These are phyloP conservation scores for Mycena amicta DNA, from an alignment of 768 basidiomycete genomes.

Conservation along the genomic window DNA sequence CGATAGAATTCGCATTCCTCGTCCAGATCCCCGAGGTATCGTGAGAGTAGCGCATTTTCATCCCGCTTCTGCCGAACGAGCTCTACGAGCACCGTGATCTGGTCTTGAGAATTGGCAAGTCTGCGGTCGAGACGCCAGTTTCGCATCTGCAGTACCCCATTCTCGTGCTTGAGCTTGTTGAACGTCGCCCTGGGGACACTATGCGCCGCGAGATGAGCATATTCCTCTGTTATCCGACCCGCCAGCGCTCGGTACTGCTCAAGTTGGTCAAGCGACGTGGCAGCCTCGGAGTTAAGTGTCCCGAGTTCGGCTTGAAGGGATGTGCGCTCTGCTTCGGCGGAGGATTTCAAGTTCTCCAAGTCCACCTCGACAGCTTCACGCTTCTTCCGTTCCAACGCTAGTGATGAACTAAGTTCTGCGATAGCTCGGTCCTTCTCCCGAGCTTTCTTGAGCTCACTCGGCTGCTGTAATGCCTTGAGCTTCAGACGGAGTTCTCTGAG, in stretches of 20 bases:
- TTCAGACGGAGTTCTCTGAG: conserved; percentile 64
- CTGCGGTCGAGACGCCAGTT: conserved; percentile 64
- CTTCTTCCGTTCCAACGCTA: conserved; percentile 52
- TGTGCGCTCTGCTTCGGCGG: conserved; percentile 37
- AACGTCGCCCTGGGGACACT: conserved; percentile 42
- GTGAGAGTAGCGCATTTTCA: conserved; percentile 47
- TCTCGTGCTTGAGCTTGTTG: conserved; percentile 42
- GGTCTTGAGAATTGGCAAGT: conserved; percentile 66
- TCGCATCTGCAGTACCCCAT: conserved; percentile 41
- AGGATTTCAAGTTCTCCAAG: conserved; percentile 47
- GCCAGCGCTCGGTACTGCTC: conserved; percentile 52
- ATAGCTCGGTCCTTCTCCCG: conserved; percentile 56
- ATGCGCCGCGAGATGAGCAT: conserved; percentile 49
- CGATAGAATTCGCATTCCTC: conserved; percentile 36
- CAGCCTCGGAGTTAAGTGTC: conserved; percentile 34
- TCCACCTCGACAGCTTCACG: conserved; percentile 49
- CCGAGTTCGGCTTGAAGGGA: conserved; percentile 40
- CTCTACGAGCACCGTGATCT: conserved; percentile 64
- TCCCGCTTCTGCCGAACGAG: conserved; percentile 62
- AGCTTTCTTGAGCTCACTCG: conserved; percentile 52
- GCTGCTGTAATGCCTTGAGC: conserved; percentile 57
- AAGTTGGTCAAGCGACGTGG: conserved; percentile 48
- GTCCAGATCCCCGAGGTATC: conserved; percentile 35
- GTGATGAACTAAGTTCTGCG: conserved; percentile 55
- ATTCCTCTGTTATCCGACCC: conserved; percentile 52